Base-by-base conservation (phyloP, 129 eudicot genomes). In the Helichrysum umbraculigerum region DNA sequence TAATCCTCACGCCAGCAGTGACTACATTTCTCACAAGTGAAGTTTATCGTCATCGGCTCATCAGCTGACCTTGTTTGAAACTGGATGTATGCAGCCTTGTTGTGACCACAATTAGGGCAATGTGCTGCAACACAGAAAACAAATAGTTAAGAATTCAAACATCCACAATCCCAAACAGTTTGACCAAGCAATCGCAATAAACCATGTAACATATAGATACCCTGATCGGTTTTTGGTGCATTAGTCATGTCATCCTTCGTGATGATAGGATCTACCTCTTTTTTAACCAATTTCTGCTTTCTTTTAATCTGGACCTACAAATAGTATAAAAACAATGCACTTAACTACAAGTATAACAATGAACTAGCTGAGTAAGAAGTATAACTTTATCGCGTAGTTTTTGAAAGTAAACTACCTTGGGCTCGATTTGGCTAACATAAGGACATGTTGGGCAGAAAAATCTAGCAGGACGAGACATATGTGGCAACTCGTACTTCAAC, bases 21-120 rank as follows among this genome's bases (percentile, higher is more conserved):
- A 56, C 57, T 66, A 60, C 96, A 92, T 9, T 72, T 81, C 69
- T 83, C 84, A 34, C 98, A 92, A 16, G 41, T 79, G 81, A 84
- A 92, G 76, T 90, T 90, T 61, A 69, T 83, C 21, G 95, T 78
- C 92, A 83, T 83, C 3, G 96, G 98, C 70, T 92, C 98, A 82
- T 92, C 96, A 51, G 96, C 95, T 6, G 98, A 92, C 73, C 98
- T 85, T 28, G 78, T 92, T 81, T 92, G 98, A 54, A 88, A 66
- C 85, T 90, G 90, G 59, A 66, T 44, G 68, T 73, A 88, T 62
- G 81, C 73, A 76, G 89, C 94, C 81, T 81, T 76, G 20, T 78
- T 81, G 67, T 78, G 80, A 76, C 84, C 82, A 66, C 96, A 92
- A 5, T 79, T 59, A 4, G 94, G 92, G 70, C 98, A 92, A 17